Evolutionary conservation across 441 rosid species (phyloP).

Genomic region (Populus hybrid): DNA sequence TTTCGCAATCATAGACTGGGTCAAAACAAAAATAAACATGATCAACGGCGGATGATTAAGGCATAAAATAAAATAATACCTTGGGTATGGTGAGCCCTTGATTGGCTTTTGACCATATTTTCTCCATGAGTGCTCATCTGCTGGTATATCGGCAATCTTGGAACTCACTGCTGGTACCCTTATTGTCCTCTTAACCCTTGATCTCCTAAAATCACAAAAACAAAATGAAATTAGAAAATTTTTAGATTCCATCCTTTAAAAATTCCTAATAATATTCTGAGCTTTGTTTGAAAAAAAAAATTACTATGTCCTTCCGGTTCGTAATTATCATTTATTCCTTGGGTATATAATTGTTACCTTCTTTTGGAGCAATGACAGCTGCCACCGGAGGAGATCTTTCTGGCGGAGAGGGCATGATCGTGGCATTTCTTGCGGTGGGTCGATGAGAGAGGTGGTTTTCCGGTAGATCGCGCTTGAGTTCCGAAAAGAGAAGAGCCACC

Average conservation of each 20-base stretch:
- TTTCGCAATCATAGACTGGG: not conserved
- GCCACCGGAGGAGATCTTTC: slow-evolving; percentile 45
- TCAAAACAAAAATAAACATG: not conserved
- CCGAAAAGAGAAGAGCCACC: slow-evolving; percentile 43
- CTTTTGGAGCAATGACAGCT: slow-evolving; percentile 71
- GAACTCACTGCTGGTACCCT: slow-evolving; percentile 77
- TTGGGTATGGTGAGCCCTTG: slow-evolving; percentile 83
- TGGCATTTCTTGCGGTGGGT: slow-evolving; percentile 43
- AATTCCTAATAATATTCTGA: not conserved
- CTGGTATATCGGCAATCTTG: slow-evolving; percentile 76
- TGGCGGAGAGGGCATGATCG: slow-evolving; percentile 52
- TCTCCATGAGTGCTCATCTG: slow-evolving; percentile 85
- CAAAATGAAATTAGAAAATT: not conserved
- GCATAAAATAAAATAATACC: slow-evolving; percentile 34
- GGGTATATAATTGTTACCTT: slow-evolving; percentile 37
- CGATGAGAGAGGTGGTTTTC: slow-evolving; percentile 60
- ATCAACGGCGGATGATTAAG: not conserved
- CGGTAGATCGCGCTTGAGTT: slow-evolving; percentile 43
- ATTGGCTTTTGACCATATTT: slow-evolving; percentile 34
- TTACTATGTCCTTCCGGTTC: too few species aligned
- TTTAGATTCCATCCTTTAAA: not conserved
- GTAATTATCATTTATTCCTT: not conserved
- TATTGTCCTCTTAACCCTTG: slow-evolving; percentile 53
- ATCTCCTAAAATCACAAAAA: slow-evolving; percentile 37
- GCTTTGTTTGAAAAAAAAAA: not conserved